Evolutionary conservation across 2,329 filamentous ascomycete genomes (phyloP).

Genomic region (Aspergillus sp.): DNA sequence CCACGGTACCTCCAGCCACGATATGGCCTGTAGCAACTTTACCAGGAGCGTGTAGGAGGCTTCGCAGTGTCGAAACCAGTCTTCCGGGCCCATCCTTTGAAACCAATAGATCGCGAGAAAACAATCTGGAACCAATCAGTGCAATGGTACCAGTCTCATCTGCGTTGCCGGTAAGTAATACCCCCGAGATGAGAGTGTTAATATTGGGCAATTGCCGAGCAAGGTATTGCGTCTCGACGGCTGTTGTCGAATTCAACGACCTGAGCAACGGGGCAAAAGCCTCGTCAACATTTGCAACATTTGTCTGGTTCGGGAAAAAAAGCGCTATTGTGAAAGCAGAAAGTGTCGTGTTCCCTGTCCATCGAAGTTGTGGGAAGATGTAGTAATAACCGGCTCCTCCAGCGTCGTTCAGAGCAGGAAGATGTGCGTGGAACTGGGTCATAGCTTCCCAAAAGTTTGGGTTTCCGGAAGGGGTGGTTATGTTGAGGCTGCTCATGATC

Average conservation of each 20-base stretch:
- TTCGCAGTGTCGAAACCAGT: slow-evolving; percentile 40
- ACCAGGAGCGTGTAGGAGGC: slow-evolving; percentile 17
- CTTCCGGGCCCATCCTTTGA: slow-evolving; percentile 21
- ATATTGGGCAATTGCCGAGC: slow-evolving; percentile 22
- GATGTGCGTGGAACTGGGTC: slow-evolving; percentile 36
- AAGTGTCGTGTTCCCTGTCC: slow-evolving; percentile 29
- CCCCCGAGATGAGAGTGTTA: slow-evolving; percentile 14
- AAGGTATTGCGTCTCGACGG: slow-evolving; percentile 16
- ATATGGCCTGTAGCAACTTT: slow-evolving; percentile 27
- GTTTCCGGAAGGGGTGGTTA: slow-evolving; percentile 16
- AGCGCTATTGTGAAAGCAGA: slow-evolving; percentile 17
- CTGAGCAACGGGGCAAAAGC: slow-evolving; percentile 20
- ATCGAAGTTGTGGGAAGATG: slow-evolving; percentile 31
- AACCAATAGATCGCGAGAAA: slow-evolving; percentile 31
- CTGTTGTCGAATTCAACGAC: slow-evolving; percentile 16
- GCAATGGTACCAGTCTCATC: slow-evolving; percentile 24
- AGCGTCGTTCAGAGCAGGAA: slow-evolving; percentile 49
- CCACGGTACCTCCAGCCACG: slow-evolving; percentile 38
- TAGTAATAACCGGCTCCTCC: slow-evolving; percentile 40
- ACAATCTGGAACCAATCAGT: slow-evolving; percentile 33
- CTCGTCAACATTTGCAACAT: slow-evolving; percentile 17
- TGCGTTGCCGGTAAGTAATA: slow-evolving; percentile 20
- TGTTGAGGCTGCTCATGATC: slow-evolving; percentile 25
- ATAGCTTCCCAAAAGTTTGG: slow-evolving; percentile 25
- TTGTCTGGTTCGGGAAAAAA: slow-evolving; percentile 26